Conservation (phyloP, 2,329 filamentous ascomycete species). For the Allantophomopsis cytisporea region DNA sequence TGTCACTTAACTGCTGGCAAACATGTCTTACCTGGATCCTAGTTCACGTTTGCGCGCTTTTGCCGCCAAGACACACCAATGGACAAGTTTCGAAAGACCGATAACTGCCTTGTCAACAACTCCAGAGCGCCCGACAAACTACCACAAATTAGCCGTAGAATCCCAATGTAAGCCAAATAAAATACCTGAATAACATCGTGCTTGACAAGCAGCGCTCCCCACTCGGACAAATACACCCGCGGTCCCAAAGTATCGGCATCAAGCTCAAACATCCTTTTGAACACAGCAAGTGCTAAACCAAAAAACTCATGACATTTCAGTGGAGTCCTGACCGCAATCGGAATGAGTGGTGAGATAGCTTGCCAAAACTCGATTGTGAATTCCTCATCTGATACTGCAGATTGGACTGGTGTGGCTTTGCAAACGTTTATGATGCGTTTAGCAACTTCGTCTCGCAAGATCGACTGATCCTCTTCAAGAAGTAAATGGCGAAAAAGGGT, state of each 20-base stretch:
- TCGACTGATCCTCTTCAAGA: slow-evolving; percentile 24
- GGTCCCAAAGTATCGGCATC: slow-evolving; percentile 6
- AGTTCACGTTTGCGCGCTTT: slow-evolving; percentile 4
- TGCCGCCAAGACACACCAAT: slow-evolving; percentile 15
- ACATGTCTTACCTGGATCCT: no score
- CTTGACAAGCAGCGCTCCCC: slow-evolving; percentile 20
- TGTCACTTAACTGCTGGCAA: not conserved
- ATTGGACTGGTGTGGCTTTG: slow-evolving; percentile 13
- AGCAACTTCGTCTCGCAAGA: slow-evolving; percentile 15
- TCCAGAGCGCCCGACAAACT: slow-evolving; percentile 17
- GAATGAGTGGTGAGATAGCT: slow-evolving; percentile 13
- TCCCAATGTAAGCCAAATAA: slow-evolving; percentile 3
- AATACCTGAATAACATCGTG: slow-evolving; percentile 26
- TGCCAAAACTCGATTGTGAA: slow-evolving; percentile 35
- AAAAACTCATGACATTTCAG: slow-evolving; percentile 21
- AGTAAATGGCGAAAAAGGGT: slow-evolving; percentile 15
- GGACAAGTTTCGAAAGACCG: slow-evolving; percentile 22
- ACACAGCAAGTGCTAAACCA: slow-evolving; percentile 23
- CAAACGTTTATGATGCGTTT: slow-evolving; percentile 18
- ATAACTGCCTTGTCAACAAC: slow-evolving; percentile 18
- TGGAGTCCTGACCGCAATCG: slow-evolving; percentile 8
- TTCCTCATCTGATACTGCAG: slow-evolving; percentile 19
- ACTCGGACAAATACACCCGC: slow-evolving; percentile 10
- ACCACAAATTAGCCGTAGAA: slow-evolving; percentile 1
- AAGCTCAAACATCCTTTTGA: slow-evolving; percentile 23